Percentiles rank a stretch among this genome's conserved stretches.
These are phyloP conservation scores for Pelargonium citronellum DNA, from an alignment of 441 rosid genomes.

Conservation along the genomic window DNA sequence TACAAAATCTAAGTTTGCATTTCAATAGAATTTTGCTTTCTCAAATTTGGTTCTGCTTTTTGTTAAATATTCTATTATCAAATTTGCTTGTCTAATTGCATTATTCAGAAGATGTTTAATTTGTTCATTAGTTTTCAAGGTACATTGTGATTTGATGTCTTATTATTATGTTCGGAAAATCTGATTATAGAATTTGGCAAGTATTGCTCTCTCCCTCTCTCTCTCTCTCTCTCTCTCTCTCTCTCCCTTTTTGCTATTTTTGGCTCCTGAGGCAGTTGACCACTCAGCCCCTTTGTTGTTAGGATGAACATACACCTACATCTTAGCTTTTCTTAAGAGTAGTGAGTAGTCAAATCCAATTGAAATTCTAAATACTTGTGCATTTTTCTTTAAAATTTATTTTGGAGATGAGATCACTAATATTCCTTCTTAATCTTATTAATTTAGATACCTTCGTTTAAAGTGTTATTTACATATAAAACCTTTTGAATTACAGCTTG, in stretches of 20 bases:
- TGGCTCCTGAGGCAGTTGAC: neutral
- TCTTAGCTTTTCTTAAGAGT: neutral
- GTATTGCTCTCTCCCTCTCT: neutral
- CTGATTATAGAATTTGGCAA: neutral
- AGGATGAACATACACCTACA: neutral
- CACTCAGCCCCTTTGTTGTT: neutral
- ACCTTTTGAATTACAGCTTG: conserved; percentile 38
- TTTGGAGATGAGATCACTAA: neutral
- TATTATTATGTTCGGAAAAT: neutral
- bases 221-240: neutral
- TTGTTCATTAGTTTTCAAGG: neutral
- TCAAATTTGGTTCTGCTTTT: neutral
- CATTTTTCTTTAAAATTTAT: neutral
- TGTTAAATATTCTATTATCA: neutral
- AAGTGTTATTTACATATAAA: conserved; percentile 5
- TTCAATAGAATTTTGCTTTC: too few species aligned
- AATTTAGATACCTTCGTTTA: neutral
- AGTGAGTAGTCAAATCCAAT: neutral
- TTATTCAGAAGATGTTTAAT: neutral
- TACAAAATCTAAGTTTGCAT: too few species aligned
- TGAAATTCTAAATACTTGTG: neutral
- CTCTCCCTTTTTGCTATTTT: neutral
- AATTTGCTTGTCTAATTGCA: conserved; percentile 1
- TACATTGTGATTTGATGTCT: neutral
- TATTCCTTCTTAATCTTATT: neutral